Evolutionary conservation across 2,329 filamentous ascomycete species (phyloP).

Genomic region (Penicillium corylophilum): DNA sequence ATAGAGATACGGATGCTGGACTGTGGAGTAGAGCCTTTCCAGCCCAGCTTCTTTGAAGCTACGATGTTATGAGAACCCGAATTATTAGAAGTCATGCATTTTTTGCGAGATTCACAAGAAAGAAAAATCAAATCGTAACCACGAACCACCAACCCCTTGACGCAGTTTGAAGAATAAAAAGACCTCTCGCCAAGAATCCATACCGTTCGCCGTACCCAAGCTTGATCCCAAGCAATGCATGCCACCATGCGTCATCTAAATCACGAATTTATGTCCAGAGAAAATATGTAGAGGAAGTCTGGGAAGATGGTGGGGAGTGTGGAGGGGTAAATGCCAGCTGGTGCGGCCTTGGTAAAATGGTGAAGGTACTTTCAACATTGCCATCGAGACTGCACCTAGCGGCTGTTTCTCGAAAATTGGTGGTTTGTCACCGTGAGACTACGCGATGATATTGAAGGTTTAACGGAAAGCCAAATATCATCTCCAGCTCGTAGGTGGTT

Average conservation of each 20-base stretch:
- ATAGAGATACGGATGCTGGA: neutral
- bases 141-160: conserved; percentile 10
- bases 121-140: conserved; percentile 9
- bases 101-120: conserved; percentile 7
- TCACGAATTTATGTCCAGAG: conserved; percentile 28
- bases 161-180: conserved; percentile 8
- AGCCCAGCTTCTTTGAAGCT: neutral
- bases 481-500: neutral
- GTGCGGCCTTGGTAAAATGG: neutral
- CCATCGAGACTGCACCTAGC: neutral
- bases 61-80: neutral
- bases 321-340: neutral
- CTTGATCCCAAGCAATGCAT: conserved; percentile 28
- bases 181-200: conserved; percentile 24
- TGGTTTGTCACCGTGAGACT: neutral
- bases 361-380: neutral
- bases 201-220: conserved; percentile 27
- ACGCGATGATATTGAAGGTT: neutral
- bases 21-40: neutral
- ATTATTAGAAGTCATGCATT: neutral
- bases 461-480: neutral
- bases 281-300: conserved; percentile 18
- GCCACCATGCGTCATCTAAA: conserved; percentile 35
- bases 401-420: neutral
- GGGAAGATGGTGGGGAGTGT: neutral